Base-by-base conservation (phyloP, 352 stramenopile genomes). In the Phytophthora uliginosa region DNA sequence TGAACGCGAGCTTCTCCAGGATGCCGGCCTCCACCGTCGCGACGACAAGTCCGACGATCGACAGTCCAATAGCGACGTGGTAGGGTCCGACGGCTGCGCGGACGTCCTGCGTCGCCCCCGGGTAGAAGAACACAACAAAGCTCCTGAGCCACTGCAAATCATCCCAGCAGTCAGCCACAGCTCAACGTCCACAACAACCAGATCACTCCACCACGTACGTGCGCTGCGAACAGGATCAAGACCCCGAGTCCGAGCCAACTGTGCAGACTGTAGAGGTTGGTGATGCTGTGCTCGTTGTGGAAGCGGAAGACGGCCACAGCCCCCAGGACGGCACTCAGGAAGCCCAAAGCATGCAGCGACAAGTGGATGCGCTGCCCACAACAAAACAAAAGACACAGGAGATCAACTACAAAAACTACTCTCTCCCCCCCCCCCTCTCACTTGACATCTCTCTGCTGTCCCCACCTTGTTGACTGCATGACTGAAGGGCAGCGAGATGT, bases 251-350 rank as follows among this genome's bases (percentile, higher is more conserved):
- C 90, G n/a, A 97, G 54, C 90, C 89, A 97, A 62, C 89, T 96
- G 83, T 97, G 90, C 10, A 96, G 78, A 62, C 86, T 95, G 78
- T 95, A 96, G 28, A 97, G 60, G 63, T 97, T 96, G 22, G 82
- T 92, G 71, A 96, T 96, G 22, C 73, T 76, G 70, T 94, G 89
- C 53, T 96, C 90, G 57, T 95, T 94, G 81, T 97, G 89, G 76
- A 93, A 97, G 47, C 86, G 84, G 55, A 97, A 95, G 55, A 97
- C 89, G 0, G 90, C 90, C 42, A 95, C 65, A 15, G 77, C 65
- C 7, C 88, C 90, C 18, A 93, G 60, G 2, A 90, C 66, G 0
- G 84, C 81, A 66, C 82, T 90, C 36, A 92, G 26, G 47, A 93
- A 76, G 24, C 86, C 88, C 26, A 95, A 58, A 3, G 69, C 78